Conservation (phyloP, 2,329 filamentous ascomycete species). For the Venturia carpophila region DNA sequence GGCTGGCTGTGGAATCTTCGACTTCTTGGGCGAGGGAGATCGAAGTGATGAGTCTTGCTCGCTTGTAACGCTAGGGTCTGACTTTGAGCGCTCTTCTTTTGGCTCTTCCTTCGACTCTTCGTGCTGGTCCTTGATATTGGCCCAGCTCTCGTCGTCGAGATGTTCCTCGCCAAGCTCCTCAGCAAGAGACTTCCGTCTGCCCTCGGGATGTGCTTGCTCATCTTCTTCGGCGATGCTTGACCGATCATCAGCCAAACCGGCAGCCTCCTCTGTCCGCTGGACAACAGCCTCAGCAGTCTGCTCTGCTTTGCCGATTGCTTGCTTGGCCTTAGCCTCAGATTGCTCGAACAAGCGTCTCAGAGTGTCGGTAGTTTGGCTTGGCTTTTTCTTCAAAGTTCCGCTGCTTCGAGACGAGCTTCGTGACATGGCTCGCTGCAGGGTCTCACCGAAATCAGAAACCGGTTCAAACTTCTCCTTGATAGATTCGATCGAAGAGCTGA, state of each 20-base stretch:
- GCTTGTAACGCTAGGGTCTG: not conserved
- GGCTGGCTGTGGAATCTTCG: conserved; percentile 4
- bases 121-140: conserved; percentile 10
- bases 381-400: conserved; percentile 14
- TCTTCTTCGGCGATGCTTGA: conserved; percentile 3
- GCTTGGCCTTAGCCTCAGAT: not conserved
- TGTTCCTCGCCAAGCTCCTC: not conserved
- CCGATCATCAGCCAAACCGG: conserved; percentile 1
- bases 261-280: not conserved
- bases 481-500: conserved; percentile 17
- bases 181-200: conserved; percentile 10
- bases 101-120: not conserved
- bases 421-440: not conserved
- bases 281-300: conserved; percentile 9
- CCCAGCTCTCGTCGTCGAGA: conserved; percentile 7
- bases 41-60: not conserved
- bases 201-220: not conserved
- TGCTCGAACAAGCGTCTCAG: conserved; percentile 14
- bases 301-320: not conserved
- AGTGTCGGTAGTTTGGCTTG: conserved; percentile 11
- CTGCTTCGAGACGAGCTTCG: not conserved
- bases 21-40: conserved; percentile 2
- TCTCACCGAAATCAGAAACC: not conserved
- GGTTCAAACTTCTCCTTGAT: conserved; percentile 17
- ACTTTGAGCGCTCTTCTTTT: not conserved